Percentiles rank a stretch among this genome's conserved stretches.
phyloP scores from a whole-genome alignment of 495 filamentous ascomycete genomes.

The Copromyces sp. region DNA sequence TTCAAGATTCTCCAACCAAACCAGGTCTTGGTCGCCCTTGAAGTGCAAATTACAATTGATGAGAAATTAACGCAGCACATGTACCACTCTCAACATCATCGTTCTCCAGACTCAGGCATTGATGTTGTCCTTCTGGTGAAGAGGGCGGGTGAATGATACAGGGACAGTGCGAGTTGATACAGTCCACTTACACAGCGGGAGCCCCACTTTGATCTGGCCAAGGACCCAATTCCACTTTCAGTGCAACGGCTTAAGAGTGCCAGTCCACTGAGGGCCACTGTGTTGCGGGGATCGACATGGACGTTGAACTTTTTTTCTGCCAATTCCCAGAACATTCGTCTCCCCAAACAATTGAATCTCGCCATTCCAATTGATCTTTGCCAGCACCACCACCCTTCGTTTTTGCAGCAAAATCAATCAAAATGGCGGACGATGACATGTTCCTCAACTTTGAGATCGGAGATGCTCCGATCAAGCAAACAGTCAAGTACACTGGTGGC shows the following conservation, averaged over 20 bases:
- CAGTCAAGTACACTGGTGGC: slow-evolving; percentile 72
- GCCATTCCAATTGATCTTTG: background rate
- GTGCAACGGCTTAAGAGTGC: background rate
- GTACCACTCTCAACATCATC: background rate
- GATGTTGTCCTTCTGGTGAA: background rate
- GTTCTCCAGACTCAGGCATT: background rate
- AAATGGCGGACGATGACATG: slow-evolving; percentile 81
- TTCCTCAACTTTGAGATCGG: slow-evolving; percentile 80
- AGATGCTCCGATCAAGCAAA: slow-evolving; percentile 47
- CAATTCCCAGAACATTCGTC: background rate
- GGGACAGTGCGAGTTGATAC: background rate
- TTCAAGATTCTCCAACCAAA: background rate
- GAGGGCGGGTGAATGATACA: background rate
- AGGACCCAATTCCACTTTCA: background rate
- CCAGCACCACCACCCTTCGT: background rate
- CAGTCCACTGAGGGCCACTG: background rate
- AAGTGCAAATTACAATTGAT: background rate
- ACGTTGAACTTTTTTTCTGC: slow-evolving; percentile 20
- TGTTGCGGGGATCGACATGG: slow-evolving; percentile 1
- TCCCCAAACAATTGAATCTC: background rate
- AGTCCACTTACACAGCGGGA: background rate
- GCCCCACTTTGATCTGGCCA: background rate
- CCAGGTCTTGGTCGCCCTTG: background rate
- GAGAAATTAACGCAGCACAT: background rate
- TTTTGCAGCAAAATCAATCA: background rate